Percentiles rank a stretch among this genome's conserved stretches.
These are phyloP conservation scores for Rhodotorula sphaerocarpa DNA, from an alignment of 768 basidiomycete genomes.

Conservation along the genomic window DNA sequence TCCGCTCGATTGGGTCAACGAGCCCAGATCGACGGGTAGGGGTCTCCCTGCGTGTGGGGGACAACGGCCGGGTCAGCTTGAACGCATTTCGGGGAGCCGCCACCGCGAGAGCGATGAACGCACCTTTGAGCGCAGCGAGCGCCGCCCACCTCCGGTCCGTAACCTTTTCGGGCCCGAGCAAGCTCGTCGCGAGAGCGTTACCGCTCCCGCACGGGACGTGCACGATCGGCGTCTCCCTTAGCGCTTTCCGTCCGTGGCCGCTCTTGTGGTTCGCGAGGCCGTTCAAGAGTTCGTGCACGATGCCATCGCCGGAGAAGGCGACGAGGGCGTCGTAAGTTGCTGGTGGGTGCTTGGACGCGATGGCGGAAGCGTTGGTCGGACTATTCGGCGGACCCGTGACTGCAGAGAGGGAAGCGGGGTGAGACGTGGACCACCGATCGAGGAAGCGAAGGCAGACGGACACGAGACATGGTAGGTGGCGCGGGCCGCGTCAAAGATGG, in stretches of 20 bases:
- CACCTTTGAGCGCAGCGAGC: constrained; percentile 73
- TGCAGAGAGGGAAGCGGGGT: neutral
- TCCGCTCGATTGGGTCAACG: constrained; percentile 54
- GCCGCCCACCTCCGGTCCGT: constrained; percentile 47
- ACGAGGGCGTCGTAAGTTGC: constrained; percentile 61
- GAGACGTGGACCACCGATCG: neutral
- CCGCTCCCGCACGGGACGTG: constrained; percentile 57
- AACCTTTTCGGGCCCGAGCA: constrained; percentile 8
- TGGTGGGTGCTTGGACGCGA: constrained; percentile 54
- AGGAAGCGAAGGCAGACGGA: constrained; percentile 44
- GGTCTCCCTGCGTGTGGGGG: constrained; percentile 51
- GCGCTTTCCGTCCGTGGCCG: constrained; percentile 45
- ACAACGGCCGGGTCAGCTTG: too few relatives aligned
- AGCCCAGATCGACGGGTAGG: constrained; percentile 69
- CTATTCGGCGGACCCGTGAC: constrained; percentile 55
- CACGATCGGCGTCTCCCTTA: constrained; percentile 54
- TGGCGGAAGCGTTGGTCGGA: constrained; percentile 58
- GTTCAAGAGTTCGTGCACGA: constrained; percentile 74
- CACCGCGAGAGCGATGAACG: constrained; percentile 46
- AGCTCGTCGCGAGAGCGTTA: constrained; percentile 24
- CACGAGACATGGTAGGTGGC: constrained; percentile 59
- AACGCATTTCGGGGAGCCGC: too few relatives aligned
- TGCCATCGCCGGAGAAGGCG: constrained; percentile 72
- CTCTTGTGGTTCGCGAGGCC: constrained; percentile 60
- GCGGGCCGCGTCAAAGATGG: constrained; percentile 61